phyloP scores from a whole-genome alignment of 1,284 basidiomycete genomes.

The Apiotrichum mycotoxinovorans region DNA sequence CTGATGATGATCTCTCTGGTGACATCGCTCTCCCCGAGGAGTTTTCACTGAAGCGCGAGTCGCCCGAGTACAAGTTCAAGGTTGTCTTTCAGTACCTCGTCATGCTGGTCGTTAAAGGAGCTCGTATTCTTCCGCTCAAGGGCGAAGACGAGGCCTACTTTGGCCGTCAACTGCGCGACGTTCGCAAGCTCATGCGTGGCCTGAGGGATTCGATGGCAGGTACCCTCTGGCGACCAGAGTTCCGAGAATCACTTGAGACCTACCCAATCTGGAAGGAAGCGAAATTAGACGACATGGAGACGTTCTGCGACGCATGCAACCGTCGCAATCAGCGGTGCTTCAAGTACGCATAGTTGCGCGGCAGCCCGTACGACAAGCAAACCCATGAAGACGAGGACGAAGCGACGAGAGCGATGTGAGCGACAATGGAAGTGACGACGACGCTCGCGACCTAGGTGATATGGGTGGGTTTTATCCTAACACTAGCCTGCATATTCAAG shows the following conservation, averaged over 20 bases:
- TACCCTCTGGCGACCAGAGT: constrained; percentile 63
- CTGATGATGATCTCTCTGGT: constrained; percentile 59
- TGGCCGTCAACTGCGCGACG: constrained; percentile 1
- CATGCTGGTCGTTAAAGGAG: constrained; percentile 62
- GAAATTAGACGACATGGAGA: neutral
- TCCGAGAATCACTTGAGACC: constrained; percentile 62
- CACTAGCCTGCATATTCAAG: no score
- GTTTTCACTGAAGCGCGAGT: constrained; percentile 71
- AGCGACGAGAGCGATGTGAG: neutral
- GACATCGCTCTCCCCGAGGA: constrained; percentile 60
- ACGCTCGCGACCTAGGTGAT: neutral
- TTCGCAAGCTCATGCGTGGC: constrained; percentile 13
- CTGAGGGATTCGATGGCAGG: neutral
- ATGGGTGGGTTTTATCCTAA: neutral
- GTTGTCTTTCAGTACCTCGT: constrained; percentile 80
- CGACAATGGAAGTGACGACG: neutral
- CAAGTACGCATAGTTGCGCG: neutral
- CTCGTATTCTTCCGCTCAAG: constrained; percentile 23
- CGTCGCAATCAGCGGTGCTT: constrained; percentile 9
- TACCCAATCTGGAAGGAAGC: constrained; percentile 54
- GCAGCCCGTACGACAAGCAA: neutral
- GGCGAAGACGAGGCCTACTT: constrained; percentile 30
- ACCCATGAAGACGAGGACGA: constrained; percentile 1
- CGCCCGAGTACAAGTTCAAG: constrained; percentile 46
- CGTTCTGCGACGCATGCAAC: constrained; percentile 11